Conservation (phyloP, 73 alveolate genomes). For the Breviolum minutum region DNA sequence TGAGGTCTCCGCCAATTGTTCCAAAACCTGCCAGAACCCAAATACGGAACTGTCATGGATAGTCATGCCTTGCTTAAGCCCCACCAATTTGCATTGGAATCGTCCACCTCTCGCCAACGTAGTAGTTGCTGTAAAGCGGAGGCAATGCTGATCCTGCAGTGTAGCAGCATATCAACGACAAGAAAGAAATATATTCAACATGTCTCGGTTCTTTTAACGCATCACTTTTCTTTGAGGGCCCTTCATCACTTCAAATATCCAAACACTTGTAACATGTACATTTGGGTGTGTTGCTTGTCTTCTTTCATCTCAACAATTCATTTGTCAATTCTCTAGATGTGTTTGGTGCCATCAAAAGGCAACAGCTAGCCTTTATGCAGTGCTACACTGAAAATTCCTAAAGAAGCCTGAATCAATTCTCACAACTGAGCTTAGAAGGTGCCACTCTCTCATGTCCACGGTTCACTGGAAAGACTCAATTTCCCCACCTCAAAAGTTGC, state of each 20-base stretch:
- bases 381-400: not conserved
- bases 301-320: too few species aligned
- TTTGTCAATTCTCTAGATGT: not conserved
- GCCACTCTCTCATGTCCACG: not conserved
- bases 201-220: too few species aligned
- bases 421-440: not conserved
- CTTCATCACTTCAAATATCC: too few species aligned
- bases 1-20: conserved; percentile 27
- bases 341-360: not conserved
- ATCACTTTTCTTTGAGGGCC: too few species aligned
- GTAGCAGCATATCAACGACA: too few species aligned
- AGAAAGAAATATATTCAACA: too few species aligned
- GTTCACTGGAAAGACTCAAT: not conserved
- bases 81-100: not conserved
- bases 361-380: not conserved
- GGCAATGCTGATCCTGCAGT: conserved; percentile 34
- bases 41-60: not conserved
- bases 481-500: conserved; percentile 6
- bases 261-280: too few species aligned
- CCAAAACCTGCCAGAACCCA: not conserved
- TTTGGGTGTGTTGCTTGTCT: too few species aligned
- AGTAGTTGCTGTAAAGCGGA: conserved; percentile 39
- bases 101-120: conserved; percentile 36
- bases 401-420: not conserved
- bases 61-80: not conserved